Evolutionary conservation across 1,284 basidiomycete genomes (phyloP), one percentile per base, ranked within the genome.

Genomic region (Ganoderma lingzhi): DNA sequence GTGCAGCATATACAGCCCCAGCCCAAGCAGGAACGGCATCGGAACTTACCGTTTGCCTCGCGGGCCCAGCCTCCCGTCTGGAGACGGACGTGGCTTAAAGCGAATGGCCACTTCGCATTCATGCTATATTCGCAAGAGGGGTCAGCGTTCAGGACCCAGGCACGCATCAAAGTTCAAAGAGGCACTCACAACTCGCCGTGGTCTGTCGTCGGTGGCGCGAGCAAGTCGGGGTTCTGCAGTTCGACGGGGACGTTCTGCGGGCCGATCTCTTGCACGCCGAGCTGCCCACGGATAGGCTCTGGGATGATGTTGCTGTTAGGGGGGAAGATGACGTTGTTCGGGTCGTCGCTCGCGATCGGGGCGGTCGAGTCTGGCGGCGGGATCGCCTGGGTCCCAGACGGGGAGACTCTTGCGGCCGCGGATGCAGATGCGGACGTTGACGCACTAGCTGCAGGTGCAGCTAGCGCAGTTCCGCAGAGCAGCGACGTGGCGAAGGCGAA

Each of bases 11-110:
- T 48, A 37, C 12, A 3, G 15, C 30, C 41, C 60, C 14, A 28
- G 42, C 30, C 51, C 9, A 37, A 37, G 37, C 23, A 44, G 14
- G 32, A 6, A 37, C 32, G 15, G 2, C 14, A 28, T n/a, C 37
- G 35, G 19, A 3, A 73, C 82, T 56, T 70, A 89, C 90, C 75
- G 72, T 91, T 92, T 78, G 92, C 84, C 72, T 91, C 85, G 64
- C 91, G 84, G 48, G 90, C 89, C 91, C 91, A 93, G 2, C 92
- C 92, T 48, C 92, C 92, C 0, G 87, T 87, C 71, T 90, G 87
- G 5, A 93, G 78, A 44, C 90, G 87, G 75, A 91, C 92, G 78
- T 89, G 87, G 67, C 89, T 91, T 69, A 93, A 78, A 68, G 83
- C 80, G 78, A 92, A 91, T 0, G 91, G 87, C 92, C 92, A 93